A percentile compares a stretch with the other conserved stretches of the same genome.
Evolutionary conservation across 768 basidiomycete species (phyloP).

Genomic region (Lepiota venenata): DNA sequence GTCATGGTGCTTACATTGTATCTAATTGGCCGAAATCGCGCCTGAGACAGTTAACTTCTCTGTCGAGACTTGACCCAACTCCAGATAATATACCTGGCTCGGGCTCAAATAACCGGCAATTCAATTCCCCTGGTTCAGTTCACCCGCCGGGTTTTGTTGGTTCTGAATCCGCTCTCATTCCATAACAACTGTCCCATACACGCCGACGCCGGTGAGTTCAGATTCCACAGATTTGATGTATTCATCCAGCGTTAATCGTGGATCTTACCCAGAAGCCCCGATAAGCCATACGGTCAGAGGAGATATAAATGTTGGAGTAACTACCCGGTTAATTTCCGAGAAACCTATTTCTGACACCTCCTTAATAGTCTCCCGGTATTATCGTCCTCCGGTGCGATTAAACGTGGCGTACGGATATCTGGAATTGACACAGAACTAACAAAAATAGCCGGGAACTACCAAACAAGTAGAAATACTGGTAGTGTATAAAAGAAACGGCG

Average conservation of each 20-base stretch:
- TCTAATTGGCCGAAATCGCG: no score
- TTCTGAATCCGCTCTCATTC: no score
- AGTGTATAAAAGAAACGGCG: background rate
- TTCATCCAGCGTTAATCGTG: background rate
- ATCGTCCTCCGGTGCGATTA: background rate
- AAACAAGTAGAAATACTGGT: constrained; percentile 9
- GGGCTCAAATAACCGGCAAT: no score
- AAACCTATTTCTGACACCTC: background rate
- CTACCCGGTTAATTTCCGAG: background rate
- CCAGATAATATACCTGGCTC: no score
- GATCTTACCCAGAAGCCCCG: background rate
- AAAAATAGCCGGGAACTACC: constrained; percentile 1
- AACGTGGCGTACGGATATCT: background rate
- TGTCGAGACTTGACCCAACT: no score
- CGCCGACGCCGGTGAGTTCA: background rate
- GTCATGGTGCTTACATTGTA: no score
- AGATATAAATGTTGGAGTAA: background rate
- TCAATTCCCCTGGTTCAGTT: no score
- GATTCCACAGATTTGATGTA: background rate
- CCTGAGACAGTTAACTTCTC: no score
- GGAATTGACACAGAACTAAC: background rate
- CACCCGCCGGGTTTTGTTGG: no score
- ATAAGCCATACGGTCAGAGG: background rate
- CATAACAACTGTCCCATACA: no score
- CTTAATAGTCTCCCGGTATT: background rate